Evolutionary conservation across 768 basidiomycete genomes (phyloP), one percentile per base, ranked within the genome.

Genomic region (Botryobasidium botryosum): DNA sequence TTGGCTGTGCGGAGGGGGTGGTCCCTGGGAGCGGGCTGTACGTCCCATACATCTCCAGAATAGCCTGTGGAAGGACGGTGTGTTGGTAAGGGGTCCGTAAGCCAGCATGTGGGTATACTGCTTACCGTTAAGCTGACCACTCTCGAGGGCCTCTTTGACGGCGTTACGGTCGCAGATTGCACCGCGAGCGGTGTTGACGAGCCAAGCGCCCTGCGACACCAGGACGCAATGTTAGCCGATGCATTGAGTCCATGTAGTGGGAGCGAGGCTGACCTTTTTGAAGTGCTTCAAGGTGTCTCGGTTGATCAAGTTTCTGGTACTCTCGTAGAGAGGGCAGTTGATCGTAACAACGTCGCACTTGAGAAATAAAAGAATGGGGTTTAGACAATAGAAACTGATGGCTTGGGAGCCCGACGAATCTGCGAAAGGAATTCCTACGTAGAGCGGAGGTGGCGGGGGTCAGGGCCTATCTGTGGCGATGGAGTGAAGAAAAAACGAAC

Each of bases 151-250:
- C 0, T 59, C 75, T 3, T 78, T 76, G 48, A 91, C 78, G 35
- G 75, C 85, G 50, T 86, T 75, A 52, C 75, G 75, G 62, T 85
- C 77, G 58, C 82, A 86, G 55, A 92, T 87, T 33, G 88, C 88
- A 35, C 88, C 88, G 53, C 86, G 83, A 42, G 85, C 84, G 24
- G 85, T 87, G 72, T 92, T 92, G 57, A 92, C 79, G 55, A 91
- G 74, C 80, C 81, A 88, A 13, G 86, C 73, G 40, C 85, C 87
- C 28, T n/a, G n/a, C n/a, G n/a, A n/a, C n/a, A n/a, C n/a, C n/a
- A n/a, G n/a, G n/a, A 57, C 56, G 55, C 64, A 63, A 53, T 64
- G 55, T 48, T 59, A 60, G 47, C 49, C 48, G 44, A 64, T 24
- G n/a, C n/a, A n/a, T n/a, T n/a, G n/a, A n/a, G n/a, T n/a, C n/a